Percentiles rank a stretch among this genome's conserved stretches.
Evolutionary conservation across 2,329 filamentous ascomycete species (phyloP).

Genomic region (Xylaria digitata): DNA sequence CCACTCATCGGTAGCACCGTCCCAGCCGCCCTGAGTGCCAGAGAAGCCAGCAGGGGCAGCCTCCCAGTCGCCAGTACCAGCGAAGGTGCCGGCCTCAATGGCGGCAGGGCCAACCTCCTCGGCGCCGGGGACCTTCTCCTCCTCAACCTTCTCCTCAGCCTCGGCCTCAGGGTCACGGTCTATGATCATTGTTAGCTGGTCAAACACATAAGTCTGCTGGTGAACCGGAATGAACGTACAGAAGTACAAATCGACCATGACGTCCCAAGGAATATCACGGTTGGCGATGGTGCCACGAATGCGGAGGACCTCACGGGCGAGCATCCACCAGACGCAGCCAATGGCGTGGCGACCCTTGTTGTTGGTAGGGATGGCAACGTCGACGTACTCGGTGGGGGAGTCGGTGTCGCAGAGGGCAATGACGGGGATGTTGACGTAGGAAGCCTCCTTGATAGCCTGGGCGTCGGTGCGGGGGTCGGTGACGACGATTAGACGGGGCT

Average conservation of each 20-base stretch:
- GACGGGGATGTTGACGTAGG: slow-evolving; percentile 99
- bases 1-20: slow-evolving; percentile 70
- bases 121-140: slow-evolving; percentile 88
- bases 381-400: slow-evolving; percentile 99
- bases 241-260: slow-evolving; percentile 99
- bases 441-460: slow-evolving; percentile 99
- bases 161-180: slow-evolving; percentile 99
- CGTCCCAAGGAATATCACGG: slow-evolving; percentile 98
- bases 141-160: slow-evolving; percentile 96
- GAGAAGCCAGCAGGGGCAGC: slow-evolving; percentile 78
- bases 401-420: slow-evolving; percentile 99
- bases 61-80: slow-evolving; percentile 81
- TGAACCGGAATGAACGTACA: slow-evolving; percentile 64
- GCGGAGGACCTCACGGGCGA: slow-evolving; percentile 99
- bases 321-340: slow-evolving; percentile 98
- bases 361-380: slow-evolving; percentile 99
- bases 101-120: slow-evolving; percentile 86
- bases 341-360: slow-evolving; percentile 99
- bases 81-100: slow-evolving; percentile 79
- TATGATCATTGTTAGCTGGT: slow-evolving; percentile 48
- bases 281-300: slow-evolving; percentile 95
- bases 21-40: slow-evolving; percentile 62
- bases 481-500: slow-evolving; percentile 98
- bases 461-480: slow-evolving; percentile 99
- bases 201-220: background rate